A percentile compares a stretch with the other conserved stretches of the same genome.
Conservation (phyloP, 164 flowering plant species). For the Piper betle region DNA sequence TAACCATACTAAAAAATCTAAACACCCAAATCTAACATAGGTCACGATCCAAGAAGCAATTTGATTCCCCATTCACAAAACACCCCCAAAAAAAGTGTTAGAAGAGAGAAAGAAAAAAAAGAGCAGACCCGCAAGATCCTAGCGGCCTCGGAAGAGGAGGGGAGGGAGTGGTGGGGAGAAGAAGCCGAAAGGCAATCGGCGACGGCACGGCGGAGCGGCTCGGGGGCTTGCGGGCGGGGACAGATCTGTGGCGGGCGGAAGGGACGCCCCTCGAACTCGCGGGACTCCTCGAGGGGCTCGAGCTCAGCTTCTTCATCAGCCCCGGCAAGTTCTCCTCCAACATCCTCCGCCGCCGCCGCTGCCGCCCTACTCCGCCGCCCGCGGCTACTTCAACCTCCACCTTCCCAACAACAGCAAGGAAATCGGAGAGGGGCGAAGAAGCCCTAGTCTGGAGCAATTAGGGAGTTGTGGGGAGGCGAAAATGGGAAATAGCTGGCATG, state of each 20-base stretch:
- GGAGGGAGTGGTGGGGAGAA: constrained; percentile 26
- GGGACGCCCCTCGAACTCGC: constrained; percentile 13
- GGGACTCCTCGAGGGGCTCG: constrained; percentile 5
- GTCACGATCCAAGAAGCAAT: too few relatives aligned
- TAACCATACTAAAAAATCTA: too few relatives aligned
- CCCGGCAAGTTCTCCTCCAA: constrained; percentile 5
- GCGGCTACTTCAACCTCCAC: too few relatives aligned
- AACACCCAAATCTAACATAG: too few relatives aligned
- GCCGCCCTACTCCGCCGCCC: neutral
- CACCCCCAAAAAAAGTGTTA: too few relatives aligned
- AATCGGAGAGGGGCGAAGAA: too few relatives aligned
- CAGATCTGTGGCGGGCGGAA: constrained; percentile 63
- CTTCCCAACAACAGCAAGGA: too few relatives aligned
- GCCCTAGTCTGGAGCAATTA: too few relatives aligned
- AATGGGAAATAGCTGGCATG: too few relatives aligned
- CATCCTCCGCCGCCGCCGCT: neutral
- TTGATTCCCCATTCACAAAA: too few relatives aligned
- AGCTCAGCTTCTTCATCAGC: constrained; percentile 1
- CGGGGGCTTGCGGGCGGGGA: constrained; percentile 69
- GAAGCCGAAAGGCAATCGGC: constrained; percentile 84
- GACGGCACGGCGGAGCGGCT: constrained; percentile 87
- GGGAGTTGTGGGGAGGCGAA: too few relatives aligned
- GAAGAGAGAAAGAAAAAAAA: neutral
- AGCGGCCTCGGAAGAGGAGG: constrained; percentile 64
- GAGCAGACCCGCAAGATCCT: constrained; percentile 75